These are phyloP conservation scores for Poa pratensis DNA, from an alignment of 176 grass and related monocot species.

Conservation along the genomic window DNA sequence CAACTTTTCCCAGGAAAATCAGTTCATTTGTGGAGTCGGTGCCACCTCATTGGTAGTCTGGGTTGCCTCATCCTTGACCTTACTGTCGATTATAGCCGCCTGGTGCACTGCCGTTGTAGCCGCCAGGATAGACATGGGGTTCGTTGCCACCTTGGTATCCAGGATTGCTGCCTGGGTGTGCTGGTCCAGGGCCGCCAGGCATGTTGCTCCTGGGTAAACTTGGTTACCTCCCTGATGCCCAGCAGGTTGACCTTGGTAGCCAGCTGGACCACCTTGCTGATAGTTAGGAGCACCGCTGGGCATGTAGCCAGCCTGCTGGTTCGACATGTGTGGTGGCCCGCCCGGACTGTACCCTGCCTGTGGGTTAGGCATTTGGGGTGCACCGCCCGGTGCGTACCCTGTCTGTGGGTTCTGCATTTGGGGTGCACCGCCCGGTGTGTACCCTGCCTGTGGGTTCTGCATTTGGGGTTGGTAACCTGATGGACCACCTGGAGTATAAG, in stretches of 20 bases:
- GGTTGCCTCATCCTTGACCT: background rate
- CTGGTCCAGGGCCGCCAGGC: slow-evolving; percentile 32
- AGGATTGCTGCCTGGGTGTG: slow-evolving; percentile 56
- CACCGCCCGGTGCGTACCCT: slow-evolving; percentile 41
- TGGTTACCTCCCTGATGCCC: slow-evolving; percentile 51
- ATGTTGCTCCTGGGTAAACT: slow-evolving; percentile 42
- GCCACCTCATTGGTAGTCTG: background rate
- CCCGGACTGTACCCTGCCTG: slow-evolving; percentile 41
- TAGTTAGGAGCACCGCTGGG: slow-evolving; percentile 38
- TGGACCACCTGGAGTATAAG: slow-evolving; percentile 8
- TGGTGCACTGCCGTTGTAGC: slow-evolving; percentile 32
- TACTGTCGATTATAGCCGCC: slow-evolving; percentile 21
- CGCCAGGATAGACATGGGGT: slow-evolving; percentile 23
- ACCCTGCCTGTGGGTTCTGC: slow-evolving; percentile 40
- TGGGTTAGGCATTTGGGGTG: slow-evolving; percentile 25
- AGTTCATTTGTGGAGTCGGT: slow-evolving; percentile 39
- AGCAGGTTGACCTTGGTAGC: slow-evolving; percentile 46
- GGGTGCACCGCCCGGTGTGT: slow-evolving; percentile 37
- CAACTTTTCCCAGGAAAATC: slow-evolving; percentile 48
- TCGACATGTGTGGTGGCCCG: slow-evolving; percentile 29
- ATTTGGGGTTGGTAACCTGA: slow-evolving; percentile 48
- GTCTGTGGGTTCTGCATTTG: slow-evolving; percentile 27
- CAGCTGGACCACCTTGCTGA: slow-evolving; percentile 63
- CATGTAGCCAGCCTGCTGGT: slow-evolving; percentile 40
- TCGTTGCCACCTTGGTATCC: slow-evolving; percentile 54